A percentile compares a stretch with the other conserved stretches of the same genome.
phyloP scores from a whole-genome alignment of 83 land plant genomes.

The Diphasiastrum complanatum region DNA sequence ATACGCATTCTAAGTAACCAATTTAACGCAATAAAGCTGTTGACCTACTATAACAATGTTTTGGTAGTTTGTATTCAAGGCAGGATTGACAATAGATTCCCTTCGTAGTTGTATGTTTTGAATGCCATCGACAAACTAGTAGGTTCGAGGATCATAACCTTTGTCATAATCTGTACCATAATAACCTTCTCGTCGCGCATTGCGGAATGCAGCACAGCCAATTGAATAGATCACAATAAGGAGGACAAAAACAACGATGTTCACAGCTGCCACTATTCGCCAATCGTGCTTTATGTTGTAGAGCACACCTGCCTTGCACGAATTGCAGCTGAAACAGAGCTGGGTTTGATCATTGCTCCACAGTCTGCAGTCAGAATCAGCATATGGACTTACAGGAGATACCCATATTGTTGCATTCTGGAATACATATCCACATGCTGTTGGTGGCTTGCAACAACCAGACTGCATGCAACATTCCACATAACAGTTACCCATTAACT shows the following conservation, averaged over 20 bases:
- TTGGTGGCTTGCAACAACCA: conserved; percentile 17
- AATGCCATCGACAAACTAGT: no score
- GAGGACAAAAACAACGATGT: conserved; percentile 8
- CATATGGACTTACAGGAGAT: not conserved
- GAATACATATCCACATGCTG: conserved; percentile 6
- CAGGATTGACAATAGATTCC: no score
- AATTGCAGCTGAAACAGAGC: conserved; percentile 9
- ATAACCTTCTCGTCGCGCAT: no score
- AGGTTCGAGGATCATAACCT: no score
- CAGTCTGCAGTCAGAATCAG: conserved; percentile 1
- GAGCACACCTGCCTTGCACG: conserved; percentile 18
- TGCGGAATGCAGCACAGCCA: conserved; percentile 14
- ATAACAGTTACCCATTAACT: not conserved
- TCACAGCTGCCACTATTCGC: conserved; percentile 10
- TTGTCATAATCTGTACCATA: no score
- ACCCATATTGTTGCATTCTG: conserved; percentile 10
- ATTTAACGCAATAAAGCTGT: no score
- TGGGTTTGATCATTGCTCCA: not conserved
- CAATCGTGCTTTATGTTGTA: not conserved
- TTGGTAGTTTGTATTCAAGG: no score
- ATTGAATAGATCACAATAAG: conserved; percentile 12
- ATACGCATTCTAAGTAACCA: no score
- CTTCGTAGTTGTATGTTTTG: no score
- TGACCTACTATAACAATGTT: no score
- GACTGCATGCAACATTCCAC: not conserved